Conservation (phyloP, 176 grass and related monocot species). For the Ensete glaucum region DNA sequence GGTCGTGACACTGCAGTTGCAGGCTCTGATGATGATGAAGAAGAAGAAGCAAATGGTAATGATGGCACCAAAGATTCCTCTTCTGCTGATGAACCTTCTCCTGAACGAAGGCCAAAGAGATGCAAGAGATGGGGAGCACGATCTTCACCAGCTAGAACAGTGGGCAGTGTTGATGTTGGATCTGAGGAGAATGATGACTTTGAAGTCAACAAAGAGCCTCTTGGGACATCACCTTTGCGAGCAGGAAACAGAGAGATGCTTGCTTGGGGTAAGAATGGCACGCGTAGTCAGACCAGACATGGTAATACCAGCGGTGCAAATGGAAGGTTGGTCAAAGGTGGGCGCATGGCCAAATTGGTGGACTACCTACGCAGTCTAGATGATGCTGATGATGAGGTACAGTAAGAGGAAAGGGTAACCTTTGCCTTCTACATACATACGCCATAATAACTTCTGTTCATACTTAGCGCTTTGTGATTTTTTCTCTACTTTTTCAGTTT, state of each 20-base stretch:
- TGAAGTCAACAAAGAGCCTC: conserved; percentile 36
- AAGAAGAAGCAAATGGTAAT: conserved; percentile 49
- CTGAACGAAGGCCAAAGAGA: conserved; percentile 48
- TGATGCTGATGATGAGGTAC: conserved; percentile 55
- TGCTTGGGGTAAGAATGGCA: conserved; percentile 77
- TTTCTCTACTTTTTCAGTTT: conserved; percentile 32
- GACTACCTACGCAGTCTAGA: conserved; percentile 50
- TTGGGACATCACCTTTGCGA: conserved; percentile 40
- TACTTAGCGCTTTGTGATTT: neutral
- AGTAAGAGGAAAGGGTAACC: conserved; percentile 2
- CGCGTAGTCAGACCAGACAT: conserved; percentile 59
- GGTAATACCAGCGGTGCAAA: conserved; percentile 41
- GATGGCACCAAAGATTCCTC: conserved; percentile 43
- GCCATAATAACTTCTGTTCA: neutral
- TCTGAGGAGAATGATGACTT: conserved; percentile 44
- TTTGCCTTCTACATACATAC: neutral
- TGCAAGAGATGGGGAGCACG: conserved; percentile 32
- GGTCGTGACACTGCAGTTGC: conserved; percentile 26
- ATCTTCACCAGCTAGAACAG: conserved; percentile 43
- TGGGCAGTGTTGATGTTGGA: conserved; percentile 28
- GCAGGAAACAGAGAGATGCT: conserved; percentile 50
- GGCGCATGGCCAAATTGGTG: conserved; percentile 49
- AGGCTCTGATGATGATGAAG: conserved; percentile 53
- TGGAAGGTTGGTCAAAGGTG: conserved; percentile 37
- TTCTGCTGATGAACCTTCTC: conserved; percentile 53